phyloP scores from a whole-genome alignment of 805 yeast species.

The Zygoascus bituminiphila region DNA sequence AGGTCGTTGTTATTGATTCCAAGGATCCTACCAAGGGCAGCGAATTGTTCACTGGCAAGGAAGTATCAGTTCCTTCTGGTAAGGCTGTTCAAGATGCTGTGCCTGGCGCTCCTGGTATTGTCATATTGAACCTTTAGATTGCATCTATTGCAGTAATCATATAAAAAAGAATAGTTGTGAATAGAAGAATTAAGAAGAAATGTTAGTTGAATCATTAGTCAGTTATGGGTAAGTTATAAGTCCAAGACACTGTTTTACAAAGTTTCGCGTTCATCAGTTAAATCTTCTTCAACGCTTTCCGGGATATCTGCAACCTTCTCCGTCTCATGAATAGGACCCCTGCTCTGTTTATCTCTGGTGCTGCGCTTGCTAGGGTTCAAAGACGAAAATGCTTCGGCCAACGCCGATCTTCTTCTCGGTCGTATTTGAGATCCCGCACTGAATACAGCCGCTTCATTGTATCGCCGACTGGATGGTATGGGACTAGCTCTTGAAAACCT shows the following conservation, averaged over 20 bases:
- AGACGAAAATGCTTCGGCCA: constrained; percentile 6
- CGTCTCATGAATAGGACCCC: neutral
- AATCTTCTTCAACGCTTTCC: constrained; percentile 1
- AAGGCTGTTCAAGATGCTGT: constrained; percentile 75
- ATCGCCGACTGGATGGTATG: neutral
- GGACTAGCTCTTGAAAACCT: constrained; percentile 4
- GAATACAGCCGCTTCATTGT: constrained; percentile 17
- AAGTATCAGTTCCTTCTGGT: constrained; percentile 50
- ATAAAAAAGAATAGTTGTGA: neutral
- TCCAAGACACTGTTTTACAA: neutral
- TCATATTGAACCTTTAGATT: constrained; percentile 51
- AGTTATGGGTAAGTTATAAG: too few relatives aligned
- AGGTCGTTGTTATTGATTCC: constrained; percentile 53
- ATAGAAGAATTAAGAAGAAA: neutral
- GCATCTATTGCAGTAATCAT: too few relatives aligned
- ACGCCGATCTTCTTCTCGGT: constrained; percentile 12
- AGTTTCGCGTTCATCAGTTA: neutral
- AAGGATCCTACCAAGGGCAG: constrained; percentile 52
- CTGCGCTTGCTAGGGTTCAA: neutral
- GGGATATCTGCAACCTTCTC: neutral
- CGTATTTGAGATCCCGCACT: neutral
- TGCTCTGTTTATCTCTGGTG: neutral
- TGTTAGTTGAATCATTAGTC: neutral
- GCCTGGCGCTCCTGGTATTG: constrained; percentile 90
- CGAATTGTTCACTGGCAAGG: constrained; percentile 61